Evolutionary conservation across 2,329 filamentous ascomycete genomes (phyloP).

Genomic region (Alternaria solani): DNA sequence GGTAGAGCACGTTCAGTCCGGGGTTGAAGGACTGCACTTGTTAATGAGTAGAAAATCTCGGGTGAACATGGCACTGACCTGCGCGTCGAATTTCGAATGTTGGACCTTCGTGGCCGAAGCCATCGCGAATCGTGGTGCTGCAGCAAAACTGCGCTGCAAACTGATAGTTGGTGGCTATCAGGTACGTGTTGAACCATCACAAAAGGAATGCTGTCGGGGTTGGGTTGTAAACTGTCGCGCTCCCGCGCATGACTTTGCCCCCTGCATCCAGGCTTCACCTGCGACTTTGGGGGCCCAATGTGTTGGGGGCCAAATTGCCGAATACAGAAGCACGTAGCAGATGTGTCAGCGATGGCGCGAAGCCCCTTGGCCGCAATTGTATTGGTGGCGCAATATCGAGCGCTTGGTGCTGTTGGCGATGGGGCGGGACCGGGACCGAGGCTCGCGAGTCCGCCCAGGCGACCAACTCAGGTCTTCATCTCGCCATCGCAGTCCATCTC

Average conservation of each 20-base stretch:
- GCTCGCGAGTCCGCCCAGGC: neutral
- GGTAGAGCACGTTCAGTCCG: slow-evolving; percentile 26
- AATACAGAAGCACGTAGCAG: slow-evolving; percentile 2
- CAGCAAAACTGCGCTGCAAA: neutral
- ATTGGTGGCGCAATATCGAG: neutral
- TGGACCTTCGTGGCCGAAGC: slow-evolving; percentile 21
- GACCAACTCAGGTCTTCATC: neutral
- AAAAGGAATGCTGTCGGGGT: neutral
- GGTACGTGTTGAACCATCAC: neutral
- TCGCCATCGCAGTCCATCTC: neutral
- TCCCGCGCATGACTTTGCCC: neutral
- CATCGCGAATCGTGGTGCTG: slow-evolving; percentile 14
- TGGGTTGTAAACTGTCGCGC: neutral
- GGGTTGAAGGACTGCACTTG: slow-evolving; percentile 19
- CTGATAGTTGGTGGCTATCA: neutral
- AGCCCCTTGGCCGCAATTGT: neutral
- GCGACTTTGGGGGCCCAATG: slow-evolving; percentile 7
- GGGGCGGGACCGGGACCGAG: neutral
- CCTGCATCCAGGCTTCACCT: slow-evolving; percentile 2
- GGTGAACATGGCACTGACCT: slow-evolving; percentile 12
- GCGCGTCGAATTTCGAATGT: slow-evolving; percentile 27
- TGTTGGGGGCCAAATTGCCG: slow-evolving; percentile 16
- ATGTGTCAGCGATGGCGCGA: slow-evolving; percentile 5
- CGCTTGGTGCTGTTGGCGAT: neutral
- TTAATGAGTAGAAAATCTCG: neutral